These are phyloP conservation scores for Pichia sp. DNA, from an alignment of 1,139 yeast species.

Conservation along the genomic window DNA sequence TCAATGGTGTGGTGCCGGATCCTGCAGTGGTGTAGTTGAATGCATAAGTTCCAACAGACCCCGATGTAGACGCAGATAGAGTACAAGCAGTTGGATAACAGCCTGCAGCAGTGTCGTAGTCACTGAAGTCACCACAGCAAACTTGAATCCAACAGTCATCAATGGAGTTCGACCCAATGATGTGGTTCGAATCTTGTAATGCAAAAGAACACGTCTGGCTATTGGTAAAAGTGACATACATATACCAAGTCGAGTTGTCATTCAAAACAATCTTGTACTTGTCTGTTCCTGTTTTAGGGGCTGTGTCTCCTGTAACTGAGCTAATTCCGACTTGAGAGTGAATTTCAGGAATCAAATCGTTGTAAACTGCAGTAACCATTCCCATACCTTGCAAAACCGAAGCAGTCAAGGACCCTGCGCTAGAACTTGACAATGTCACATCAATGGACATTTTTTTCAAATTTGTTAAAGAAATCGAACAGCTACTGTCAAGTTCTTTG, in stretches of 20 bases:
- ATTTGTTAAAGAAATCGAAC: conserved; percentile 44
- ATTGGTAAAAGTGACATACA: conserved; percentile 53
- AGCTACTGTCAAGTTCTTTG: conserved; percentile 38
- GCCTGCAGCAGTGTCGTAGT: conserved; percentile 61
- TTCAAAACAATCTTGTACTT: conserved; percentile 57
- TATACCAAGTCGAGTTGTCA: conserved; percentile 52
- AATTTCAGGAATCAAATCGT: conserved; percentile 45
- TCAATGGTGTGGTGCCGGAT: conserved; percentile 45
- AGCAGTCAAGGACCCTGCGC: conserved; percentile 32
- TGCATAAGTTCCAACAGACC: conserved; percentile 42
- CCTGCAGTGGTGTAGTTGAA: conserved; percentile 55
- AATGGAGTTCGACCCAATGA: conserved; percentile 43
- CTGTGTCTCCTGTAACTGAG: conserved; percentile 42
- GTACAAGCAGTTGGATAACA: conserved; percentile 44
- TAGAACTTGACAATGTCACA: conserved; percentile 42
- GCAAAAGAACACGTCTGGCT: conserved; percentile 35
- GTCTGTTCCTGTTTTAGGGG: conserved; percentile 38
- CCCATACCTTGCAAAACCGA: conserved; percentile 72
- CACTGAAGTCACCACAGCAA: conserved; percentile 37
- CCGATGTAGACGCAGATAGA: conserved; percentile 35
- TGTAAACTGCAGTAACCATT: conserved; percentile 60
- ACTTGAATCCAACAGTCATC: conserved; percentile 60
- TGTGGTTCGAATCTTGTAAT: conserved; percentile 37
- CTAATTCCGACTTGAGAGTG: conserved; percentile 57
- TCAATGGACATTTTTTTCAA: conserved; percentile 55